Evolutionary conservation across 495 filamentous ascomycete genomes (phyloP).

Genomic region (Penicillium steckii): DNA sequence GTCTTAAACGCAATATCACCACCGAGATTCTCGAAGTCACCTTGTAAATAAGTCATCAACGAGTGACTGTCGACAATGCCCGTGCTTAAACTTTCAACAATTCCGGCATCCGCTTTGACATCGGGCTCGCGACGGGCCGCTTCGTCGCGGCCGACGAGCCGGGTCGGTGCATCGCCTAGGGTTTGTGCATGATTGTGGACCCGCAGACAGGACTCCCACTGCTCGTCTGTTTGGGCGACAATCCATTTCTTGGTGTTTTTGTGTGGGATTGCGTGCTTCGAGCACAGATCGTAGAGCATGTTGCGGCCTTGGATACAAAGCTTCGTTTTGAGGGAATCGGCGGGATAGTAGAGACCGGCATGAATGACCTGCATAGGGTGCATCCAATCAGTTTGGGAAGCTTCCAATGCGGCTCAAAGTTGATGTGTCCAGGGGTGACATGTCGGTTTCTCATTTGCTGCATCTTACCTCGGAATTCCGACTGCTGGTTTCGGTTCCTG

Average conservation of each 20-base stretch:
- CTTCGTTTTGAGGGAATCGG: slow-evolving; percentile 70
- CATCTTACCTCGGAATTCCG: slow-evolving; percentile 78
- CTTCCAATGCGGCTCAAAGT: neutral
- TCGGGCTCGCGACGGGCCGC: slow-evolving; percentile 67
- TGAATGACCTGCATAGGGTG: slow-evolving; percentile 72
- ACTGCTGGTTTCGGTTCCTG: slow-evolving; percentile 89
- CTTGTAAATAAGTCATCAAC: slow-evolving; percentile 77
- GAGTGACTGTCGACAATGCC: slow-evolving; percentile 89
- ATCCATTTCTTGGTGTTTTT: slow-evolving; percentile 89
- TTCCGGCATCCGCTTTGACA: slow-evolving; percentile 65
- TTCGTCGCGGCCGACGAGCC: slow-evolving; percentile 61
- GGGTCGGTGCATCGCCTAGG: slow-evolving; percentile 67
- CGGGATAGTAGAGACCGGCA: slow-evolving; percentile 89
- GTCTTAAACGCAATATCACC: slow-evolving; percentile 70
- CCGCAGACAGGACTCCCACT: slow-evolving; percentile 63
- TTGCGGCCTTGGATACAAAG: slow-evolving; percentile 77
- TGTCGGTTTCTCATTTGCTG: no score
- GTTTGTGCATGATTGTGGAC: slow-evolving; percentile 64
- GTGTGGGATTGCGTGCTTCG: slow-evolving; percentile 62
- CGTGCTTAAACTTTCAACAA: slow-evolving; percentile 79
- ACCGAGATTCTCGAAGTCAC: slow-evolving; percentile 71
- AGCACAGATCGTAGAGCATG: slow-evolving; percentile 79
- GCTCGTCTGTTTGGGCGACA: slow-evolving; percentile 74
- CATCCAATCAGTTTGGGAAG: neutral
- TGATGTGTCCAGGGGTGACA: neutral